Percentiles rank a stretch among this genome's conserved stretches.
Conservation (phyloP, 2,329 filamentous ascomycete species). For the Escovopsis sp. region DNA sequence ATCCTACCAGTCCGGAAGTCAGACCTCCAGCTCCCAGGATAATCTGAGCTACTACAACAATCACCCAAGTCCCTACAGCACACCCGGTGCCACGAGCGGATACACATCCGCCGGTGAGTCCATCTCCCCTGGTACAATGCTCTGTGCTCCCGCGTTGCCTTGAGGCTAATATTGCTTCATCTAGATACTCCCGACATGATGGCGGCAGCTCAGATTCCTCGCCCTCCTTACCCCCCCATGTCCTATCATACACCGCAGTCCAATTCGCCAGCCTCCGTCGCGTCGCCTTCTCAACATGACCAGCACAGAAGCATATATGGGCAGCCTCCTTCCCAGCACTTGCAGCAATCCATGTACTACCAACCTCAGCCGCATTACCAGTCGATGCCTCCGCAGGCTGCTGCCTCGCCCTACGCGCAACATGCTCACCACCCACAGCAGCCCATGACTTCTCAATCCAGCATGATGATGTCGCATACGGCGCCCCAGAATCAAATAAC, state of each 20-base stretch:
- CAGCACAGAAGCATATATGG: constrained; percentile 80
- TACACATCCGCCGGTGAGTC: constrained; percentile 76
- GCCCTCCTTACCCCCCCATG: constrained; percentile 74
- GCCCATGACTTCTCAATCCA: constrained; percentile 48
- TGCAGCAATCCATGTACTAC: constrained; percentile 72
- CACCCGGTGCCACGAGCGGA: constrained; percentile 64
- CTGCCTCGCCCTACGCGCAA: constrained; percentile 45
- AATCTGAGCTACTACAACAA: constrained; percentile 57
- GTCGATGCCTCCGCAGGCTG: constrained; percentile 49
- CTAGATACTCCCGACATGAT: constrained; percentile 50
- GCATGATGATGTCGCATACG: constrained; percentile 52
- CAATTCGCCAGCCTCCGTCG: constrained; percentile 84
- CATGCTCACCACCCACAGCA: constrained; percentile 37
- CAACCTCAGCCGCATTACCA: constrained; percentile 45
- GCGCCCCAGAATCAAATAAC: constrained; percentile 42
- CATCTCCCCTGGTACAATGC: constrained; percentile 1
- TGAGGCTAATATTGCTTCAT: constrained; percentile 8
- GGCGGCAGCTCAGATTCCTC: constrained; percentile 54
- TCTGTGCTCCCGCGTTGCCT: constrained; percentile 4
- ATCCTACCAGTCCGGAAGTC: constrained; percentile 53
- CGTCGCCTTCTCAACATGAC: constrained; percentile 78
- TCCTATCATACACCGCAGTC: constrained; percentile 88
- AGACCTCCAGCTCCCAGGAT: constrained; percentile 50
- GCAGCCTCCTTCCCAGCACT: constrained; percentile 62
- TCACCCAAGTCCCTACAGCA: constrained; percentile 71